Percentiles rank a stretch among this genome's conserved stretches.
These are phyloP conservation scores for Claviceps sp. DNA, from an alignment of 2,329 filamentous ascomycete genomes.

Conservation along the genomic window DNA sequence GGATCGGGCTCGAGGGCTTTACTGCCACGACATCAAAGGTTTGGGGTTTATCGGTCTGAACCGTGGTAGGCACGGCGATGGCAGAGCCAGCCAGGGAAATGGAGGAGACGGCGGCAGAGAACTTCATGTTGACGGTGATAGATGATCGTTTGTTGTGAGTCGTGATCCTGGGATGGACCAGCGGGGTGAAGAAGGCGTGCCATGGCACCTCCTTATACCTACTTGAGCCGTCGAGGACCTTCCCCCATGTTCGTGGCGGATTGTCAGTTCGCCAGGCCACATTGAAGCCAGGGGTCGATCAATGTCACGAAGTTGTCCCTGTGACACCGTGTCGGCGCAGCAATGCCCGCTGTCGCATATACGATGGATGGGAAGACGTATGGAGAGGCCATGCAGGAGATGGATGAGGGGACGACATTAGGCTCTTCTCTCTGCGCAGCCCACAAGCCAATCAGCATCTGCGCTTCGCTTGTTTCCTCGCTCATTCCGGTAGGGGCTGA, in stretches of 20 bases:
- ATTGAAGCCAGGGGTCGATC: background rate
- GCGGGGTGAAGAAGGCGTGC: background rate
- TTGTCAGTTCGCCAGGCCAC: background rate
- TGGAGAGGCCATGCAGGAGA: background rate
- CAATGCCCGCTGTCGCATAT: background rate
- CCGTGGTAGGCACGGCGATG: constrained; percentile 13
- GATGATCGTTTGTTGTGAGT: background rate
- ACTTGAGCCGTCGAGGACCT: background rate
- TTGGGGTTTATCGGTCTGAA: background rate
- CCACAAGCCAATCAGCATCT: background rate
- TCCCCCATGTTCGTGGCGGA: background rate
- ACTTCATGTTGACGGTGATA: constrained; percentile 14
- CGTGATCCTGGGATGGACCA: background rate
- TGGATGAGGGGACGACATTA: background rate
- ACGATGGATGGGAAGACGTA: background rate
- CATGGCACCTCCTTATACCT: background rate
- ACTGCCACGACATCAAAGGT: constrained; percentile 37
- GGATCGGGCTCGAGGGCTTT: constrained; percentile 33
- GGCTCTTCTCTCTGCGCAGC: background rate
- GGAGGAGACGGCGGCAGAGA: constrained; percentile 13
- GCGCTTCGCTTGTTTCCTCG: background rate
- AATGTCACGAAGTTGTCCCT: background rate
- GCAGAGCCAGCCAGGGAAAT: constrained; percentile 15
- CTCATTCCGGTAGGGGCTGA: background rate
- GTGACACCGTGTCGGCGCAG: background rate